Conservation (phyloP, 1,284 basidiomycete species). For the Moniliella sp. region DNA sequence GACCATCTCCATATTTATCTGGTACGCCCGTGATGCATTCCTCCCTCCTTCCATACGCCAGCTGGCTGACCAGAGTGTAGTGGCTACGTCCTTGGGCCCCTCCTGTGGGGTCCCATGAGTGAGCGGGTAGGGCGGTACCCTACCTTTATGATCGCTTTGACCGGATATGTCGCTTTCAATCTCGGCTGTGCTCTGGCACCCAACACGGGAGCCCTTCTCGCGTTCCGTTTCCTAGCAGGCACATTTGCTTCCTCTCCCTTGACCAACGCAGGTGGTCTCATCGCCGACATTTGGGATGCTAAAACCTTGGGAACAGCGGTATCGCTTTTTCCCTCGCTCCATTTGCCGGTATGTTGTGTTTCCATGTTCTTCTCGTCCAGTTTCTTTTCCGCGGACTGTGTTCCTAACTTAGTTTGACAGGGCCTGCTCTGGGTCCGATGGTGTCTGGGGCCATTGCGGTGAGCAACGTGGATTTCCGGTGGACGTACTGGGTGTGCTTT, state of each 20-base stretch:
- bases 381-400: no score
- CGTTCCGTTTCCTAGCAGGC: conserved; percentile 52
- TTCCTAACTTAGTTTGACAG: no score
- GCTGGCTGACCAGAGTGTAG: no score
- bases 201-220: conserved; percentile 45
- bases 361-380: no score
- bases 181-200: conserved; percentile 45
- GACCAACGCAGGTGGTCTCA: conserved; percentile 39
- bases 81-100: conserved; percentile 38
- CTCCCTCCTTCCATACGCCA: no score
- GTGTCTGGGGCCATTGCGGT: conserved; percentile 44
- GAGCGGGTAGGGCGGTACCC: conserved; percentile 44
- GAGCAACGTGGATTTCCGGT: conserved; percentile 42
- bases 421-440: conserved; percentile 46
- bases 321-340: conserved; percentile 50
- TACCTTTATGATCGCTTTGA: conserved; percentile 45
- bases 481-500: conserved; percentile 55
- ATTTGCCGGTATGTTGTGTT: no score
- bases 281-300: conserved; percentile 48
- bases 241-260: conserved; percentile 41
- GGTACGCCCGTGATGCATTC: no score
- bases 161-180: conserved; percentile 46
- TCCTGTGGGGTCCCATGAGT: conserved; percentile 45
- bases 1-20: neutral
- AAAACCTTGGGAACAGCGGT: conserved; percentile 49